Evolutionary conservation across 2,329 filamentous ascomycete genomes (phyloP).

Genomic region (Botrytis galanthina): DNA sequence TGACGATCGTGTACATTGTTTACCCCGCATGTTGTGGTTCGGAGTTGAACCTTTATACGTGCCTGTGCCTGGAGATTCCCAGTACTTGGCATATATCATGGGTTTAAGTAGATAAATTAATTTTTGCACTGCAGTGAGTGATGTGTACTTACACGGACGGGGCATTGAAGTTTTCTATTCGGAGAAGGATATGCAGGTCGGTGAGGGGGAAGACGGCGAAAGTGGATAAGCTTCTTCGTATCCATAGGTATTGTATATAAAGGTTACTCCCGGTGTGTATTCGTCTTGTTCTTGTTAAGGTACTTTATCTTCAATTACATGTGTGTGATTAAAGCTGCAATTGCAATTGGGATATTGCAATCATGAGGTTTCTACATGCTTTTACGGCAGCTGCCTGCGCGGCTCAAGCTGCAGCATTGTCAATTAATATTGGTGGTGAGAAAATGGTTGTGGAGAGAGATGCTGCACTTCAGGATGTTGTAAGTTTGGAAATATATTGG

Average conservation of each 20-base stretch:
- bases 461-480: constrained; percentile 54
- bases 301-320: neutral
- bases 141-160: neutral
- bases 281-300: neutral
- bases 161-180: neutral
- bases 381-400: constrained; percentile 42
- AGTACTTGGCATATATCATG: neutral
- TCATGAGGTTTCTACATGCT: constrained; percentile 42
- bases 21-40: constrained; percentile 11
- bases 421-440: constrained; percentile 46
- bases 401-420: constrained; percentile 46
- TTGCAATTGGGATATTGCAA: constrained; percentile 14
- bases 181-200: neutral
- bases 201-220: neutral
- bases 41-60: neutral
- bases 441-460: constrained; percentile 50
- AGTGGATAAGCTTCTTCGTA: neutral
- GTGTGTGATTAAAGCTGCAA: neutral
- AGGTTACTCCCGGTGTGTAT: neutral
- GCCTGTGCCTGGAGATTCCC: neutral
- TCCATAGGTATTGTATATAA: constrained; percentile 11
- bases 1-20: neutral
- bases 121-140: neutral
- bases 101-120: neutral
- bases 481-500: constrained; percentile 38